Evolutionary conservation across 331 rosid genomes (phyloP), one percentile per base, ranked within the genome.

Genomic region (Arachis monticola): DNA sequence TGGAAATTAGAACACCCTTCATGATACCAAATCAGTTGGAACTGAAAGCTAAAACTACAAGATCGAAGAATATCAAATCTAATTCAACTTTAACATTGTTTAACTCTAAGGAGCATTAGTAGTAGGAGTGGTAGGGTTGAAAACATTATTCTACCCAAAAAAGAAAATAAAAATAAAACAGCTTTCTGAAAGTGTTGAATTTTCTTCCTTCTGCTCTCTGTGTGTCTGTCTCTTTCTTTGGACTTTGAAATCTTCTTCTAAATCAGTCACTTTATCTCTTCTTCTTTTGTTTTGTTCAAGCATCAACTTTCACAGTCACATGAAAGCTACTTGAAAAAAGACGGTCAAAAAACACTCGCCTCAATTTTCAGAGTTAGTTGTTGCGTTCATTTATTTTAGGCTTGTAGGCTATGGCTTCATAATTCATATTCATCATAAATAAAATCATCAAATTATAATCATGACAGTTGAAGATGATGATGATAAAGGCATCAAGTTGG

Each of bases 1-100:
- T 64, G 59, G 70, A 77, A 73, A 38, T 38, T 38, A 76, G 69
- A 82, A 71, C 78, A 70, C 78, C 57, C 72, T 81, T 85, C 98
- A 91, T 93, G 74, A 63, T 69, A 30, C 80, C 83, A 70, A 81
- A 63, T 73, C 46, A 45, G 66, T 65, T 44, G 30, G 1, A 27
- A 27, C 30, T 27, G 41, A 75, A 52, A 72, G 58, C 57, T 14
- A 5, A 5, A 11, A 2, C 3, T 67, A 58, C 46, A 10, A 13
- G 41, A 38, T 38, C 5, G 68, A 73, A 67, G 42, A 71, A 53
- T 70, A 66, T 81, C 80, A 42, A 35, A 57, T 47, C 70, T 46
- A 9, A 64, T 77, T 48, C 52, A 73, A 69, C 76, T 57, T 45
- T 55, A 72, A 72, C 61, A 63, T 6, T 73, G 66, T 72, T 59